Conservation (phyloP, 23 red algal species). For the Gracilaria caudata region DNA sequence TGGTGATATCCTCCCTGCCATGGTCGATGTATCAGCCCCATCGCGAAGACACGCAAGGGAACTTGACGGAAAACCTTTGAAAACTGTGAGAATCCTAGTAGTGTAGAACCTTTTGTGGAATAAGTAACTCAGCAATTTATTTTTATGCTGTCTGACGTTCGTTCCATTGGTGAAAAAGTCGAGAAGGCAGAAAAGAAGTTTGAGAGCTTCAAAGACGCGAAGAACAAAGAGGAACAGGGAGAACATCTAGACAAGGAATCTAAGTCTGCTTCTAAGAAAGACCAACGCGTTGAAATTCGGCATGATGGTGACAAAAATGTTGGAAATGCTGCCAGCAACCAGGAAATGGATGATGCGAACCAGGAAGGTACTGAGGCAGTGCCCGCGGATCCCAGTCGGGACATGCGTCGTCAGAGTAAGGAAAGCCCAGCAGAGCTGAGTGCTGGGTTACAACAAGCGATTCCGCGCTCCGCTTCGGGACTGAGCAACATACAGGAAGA, state of each 20-base stretch:
- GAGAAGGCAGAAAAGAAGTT: constrained; percentile 18
- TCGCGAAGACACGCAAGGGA: constrained; percentile 1
- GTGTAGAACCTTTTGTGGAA: constrained; percentile 1
- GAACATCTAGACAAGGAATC: not conserved
- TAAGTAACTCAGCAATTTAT: not conserved
- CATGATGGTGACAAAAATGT: constrained; percentile 3
- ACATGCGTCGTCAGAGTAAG: not conserved
- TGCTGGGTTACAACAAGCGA: not conserved
- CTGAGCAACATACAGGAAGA: constrained; percentile 22
- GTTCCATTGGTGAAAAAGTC: constrained; percentile 25
- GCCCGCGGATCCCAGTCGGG: not conserved
- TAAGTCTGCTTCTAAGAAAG: not conserved
- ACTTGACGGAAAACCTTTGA: constrained; percentile 6
- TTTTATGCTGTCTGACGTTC: not conserved
- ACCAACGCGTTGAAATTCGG: not conserved
- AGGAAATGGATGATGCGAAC: constrained; percentile 12
- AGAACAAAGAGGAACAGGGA: constrained; percentile 10
- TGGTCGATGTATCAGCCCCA: constrained; percentile 19
- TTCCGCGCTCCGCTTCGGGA: constrained; percentile 13
- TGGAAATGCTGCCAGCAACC: not conserved
- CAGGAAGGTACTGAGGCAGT: not conserved
- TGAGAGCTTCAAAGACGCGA: constrained; percentile 25
- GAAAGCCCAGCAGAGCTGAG: not conserved
- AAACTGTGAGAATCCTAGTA: constrained; percentile 3
- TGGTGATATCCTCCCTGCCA: constrained; percentile 48